Base-by-base conservation (phyloP, 2,329 filamentous ascomycete genomes). In the Phyllosticta capitalensis region DNA sequence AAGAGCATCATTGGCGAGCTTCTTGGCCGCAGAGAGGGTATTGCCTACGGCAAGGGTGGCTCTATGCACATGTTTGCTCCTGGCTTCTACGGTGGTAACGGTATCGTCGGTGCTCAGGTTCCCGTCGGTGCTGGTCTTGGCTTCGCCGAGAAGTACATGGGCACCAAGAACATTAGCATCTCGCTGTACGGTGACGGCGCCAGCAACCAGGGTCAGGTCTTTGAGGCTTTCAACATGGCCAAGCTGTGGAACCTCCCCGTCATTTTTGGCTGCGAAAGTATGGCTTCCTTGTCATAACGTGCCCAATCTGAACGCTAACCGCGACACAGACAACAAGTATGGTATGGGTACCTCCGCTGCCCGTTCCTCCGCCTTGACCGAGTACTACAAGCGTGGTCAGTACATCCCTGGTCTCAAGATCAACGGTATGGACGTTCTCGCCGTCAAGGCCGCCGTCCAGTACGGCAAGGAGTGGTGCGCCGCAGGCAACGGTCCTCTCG, bases 51-150 rank as follows among this genome's bases (percentile, higher is more conserved):
- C 76, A 99, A 99, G 85, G 94, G 94, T 76, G 94, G 94, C 66
- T 96, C 92, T 65, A 99, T 99, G 94, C 94, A 99, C 83, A 99
- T 99, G 94, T 99, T 99, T 80, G 81, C 91, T 69, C 92, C 91
- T 78, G 89, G 90, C 66, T 99, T 99, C 83, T 99, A 95, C 76
- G 94, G 94, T 71, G 94, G 94, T 70, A 99, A 99, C 80, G 94
- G 94, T 79, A 99, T 99, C 67, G 94, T 99, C 72, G 94, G 94
- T 77, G 94, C 94, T 64, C 94, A 99, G 81, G 94, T 99, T 52
- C 94, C 94, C 63, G 92, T 99, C 65, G 94, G 94, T 72, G 92
- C 94, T 64, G 94, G 94, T 73, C 85, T 99, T 67, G 94, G 91
- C 64, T 99, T 99, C 71, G 94, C 94, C 63, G 91, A 97, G 81